These are phyloP conservation scores for Draba incana DNA, from an alignment of 345 rosid species.

Conservation along the genomic window DNA sequence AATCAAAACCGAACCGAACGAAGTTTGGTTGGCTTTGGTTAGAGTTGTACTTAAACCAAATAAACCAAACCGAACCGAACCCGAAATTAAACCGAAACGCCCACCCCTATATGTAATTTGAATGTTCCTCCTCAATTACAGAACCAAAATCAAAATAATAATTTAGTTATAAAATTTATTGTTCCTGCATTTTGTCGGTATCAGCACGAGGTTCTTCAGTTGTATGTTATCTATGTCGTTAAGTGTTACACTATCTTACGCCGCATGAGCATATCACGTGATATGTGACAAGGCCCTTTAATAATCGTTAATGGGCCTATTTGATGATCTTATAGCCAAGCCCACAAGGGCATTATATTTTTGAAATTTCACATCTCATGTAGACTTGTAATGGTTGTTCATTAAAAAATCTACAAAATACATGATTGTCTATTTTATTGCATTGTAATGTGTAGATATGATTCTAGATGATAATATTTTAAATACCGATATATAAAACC, in stretches of 20 bases:
- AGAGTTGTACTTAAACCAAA: too few relatives aligned
- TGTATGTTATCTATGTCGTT: too few relatives aligned
- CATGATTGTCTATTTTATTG: background rate
- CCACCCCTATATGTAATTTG: too few relatives aligned
- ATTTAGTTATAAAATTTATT: too few relatives aligned
- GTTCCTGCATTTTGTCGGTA: constrained; percentile 27
- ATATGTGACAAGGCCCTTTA: background rate
- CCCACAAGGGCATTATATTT: background rate
- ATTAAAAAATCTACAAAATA: background rate
- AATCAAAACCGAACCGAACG: too few relatives aligned
- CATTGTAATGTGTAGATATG: background rate
- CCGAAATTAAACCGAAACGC: too few relatives aligned
- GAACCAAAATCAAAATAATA: background rate
- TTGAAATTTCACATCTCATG: too few relatives aligned
- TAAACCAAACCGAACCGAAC: too few relatives aligned
- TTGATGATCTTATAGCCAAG: background rate
- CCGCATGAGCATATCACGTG: constrained; percentile 19
- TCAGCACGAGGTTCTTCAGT: background rate
- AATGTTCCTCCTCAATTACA: constrained; percentile 31
- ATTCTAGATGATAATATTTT: background rate
- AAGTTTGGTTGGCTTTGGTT: too few relatives aligned
- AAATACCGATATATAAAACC: too few relatives aligned
- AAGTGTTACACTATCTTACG: constrained; percentile 18
- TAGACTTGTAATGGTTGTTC: too few relatives aligned
- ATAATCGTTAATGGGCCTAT: constrained; percentile 13